phyloP scores from a whole-genome alignment of 495 filamentous ascomycete species.

The Cercophora newfieldiana region DNA sequence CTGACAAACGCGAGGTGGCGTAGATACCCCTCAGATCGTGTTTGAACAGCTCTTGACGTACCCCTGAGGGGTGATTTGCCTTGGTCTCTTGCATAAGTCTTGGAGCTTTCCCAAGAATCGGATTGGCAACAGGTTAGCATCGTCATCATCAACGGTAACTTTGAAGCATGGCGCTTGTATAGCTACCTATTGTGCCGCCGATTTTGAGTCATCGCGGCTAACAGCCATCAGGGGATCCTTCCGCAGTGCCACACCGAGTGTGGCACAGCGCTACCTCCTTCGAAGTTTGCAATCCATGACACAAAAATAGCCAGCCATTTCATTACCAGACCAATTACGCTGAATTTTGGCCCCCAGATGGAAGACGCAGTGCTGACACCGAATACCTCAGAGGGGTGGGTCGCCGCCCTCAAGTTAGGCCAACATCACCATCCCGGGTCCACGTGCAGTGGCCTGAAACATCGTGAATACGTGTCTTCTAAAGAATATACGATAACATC shows the following conservation, averaged over 20 bases:
- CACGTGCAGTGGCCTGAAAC: neutral
- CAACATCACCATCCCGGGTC: neutral
- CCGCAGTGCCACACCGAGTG: neutral
- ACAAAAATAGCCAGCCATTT: neutral
- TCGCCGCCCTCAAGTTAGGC: neutral
- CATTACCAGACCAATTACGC: neutral
- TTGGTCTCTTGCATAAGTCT: too few species aligned
- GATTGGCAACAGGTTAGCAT: too few species aligned
- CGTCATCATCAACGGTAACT: too few species aligned
- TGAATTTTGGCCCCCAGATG: neutral
- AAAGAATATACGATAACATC: neutral
- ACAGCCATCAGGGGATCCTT: neutral
- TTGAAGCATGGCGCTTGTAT: neutral
- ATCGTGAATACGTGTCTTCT: neutral
- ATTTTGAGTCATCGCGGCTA: neutral
- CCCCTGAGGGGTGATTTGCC: too few species aligned
- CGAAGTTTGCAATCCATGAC: neutral
- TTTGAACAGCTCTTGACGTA: too few species aligned
- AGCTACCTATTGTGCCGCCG: neutral
- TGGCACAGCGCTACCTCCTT: neutral
- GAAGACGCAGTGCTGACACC: neutral
- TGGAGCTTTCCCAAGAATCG: too few species aligned
- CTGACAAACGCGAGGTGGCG: too few species aligned
- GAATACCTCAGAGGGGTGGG: neutral
- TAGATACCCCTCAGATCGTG: too few species aligned